phyloP scores from a whole-genome alignment of 2,329 filamentous ascomycete species.

The Lasiodiplodia sp. region DNA sequence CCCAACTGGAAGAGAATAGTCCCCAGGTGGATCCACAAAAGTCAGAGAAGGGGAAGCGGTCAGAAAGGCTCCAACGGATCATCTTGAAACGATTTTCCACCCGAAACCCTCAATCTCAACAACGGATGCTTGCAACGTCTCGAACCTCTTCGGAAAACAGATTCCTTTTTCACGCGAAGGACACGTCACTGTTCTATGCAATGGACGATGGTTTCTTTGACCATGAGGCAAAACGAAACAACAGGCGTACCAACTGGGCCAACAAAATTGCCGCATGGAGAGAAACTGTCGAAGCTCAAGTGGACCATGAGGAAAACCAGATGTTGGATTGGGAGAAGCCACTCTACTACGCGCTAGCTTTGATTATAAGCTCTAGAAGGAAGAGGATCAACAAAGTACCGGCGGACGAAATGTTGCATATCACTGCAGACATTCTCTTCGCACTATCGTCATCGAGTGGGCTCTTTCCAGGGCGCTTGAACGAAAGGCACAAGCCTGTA shows the following conservation, averaged over 20 bases:
- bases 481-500: background rate
- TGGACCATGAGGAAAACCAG: too few species aligned
- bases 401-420: background rate
- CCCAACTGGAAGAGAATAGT: too few species aligned
- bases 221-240: too few species aligned
- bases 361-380: background rate
- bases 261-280: too few species aligned
- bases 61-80: too few species aligned
- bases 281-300: too few species aligned
- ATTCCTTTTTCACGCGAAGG: constrained; percentile 27
- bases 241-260: too few species aligned
- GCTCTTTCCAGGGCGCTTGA: background rate
- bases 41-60: too few species aligned
- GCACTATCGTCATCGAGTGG: background rate
- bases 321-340: too few species aligned
- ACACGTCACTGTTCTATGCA: constrained; percentile 25
- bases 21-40: too few species aligned
- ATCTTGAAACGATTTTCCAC: background rate
- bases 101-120: background rate
- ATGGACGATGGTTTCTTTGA: background rate
- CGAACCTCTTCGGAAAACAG: background rate
- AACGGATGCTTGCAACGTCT: background rate
- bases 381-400: background rate
- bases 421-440: background rate
- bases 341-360: background rate